Conservation (phyloP, 163 green algal genomes). For the Scenedesmus sp. region DNA sequence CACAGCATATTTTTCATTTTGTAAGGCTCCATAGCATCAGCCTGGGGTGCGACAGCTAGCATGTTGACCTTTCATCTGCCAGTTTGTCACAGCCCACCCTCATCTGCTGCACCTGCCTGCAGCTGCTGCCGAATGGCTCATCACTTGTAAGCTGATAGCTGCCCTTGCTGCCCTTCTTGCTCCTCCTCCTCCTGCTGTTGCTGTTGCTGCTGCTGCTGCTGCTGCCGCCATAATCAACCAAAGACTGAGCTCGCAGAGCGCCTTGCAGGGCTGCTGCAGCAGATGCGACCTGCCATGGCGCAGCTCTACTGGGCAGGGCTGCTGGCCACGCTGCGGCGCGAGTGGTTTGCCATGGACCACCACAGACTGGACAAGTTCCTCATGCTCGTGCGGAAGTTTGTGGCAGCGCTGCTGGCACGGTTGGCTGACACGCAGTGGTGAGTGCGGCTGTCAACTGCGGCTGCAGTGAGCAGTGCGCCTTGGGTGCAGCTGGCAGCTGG, state of each 20-base stretch:
- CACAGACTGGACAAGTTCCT: conserved; percentile 95
- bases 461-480: not conserved
- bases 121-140: not conserved
- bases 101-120: not conserved
- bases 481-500: not conserved
- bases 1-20: too few species aligned
- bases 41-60: not conserved
- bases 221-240: not conserved
- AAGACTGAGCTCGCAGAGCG: conserved; percentile 64
- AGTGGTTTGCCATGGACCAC: conserved; percentile 93
- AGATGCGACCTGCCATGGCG: conserved; percentile 59
- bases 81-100: not conserved
- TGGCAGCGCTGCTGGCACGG: conserved; percentile 62
- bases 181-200: not conserved
- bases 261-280: conserved; percentile 71
- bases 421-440: conserved; percentile 50
- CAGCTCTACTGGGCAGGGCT: conserved; percentile 79
- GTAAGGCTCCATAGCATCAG: not conserved
- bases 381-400: conserved; percentile 87
- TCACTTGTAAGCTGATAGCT: not conserved
- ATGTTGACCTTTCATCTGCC: too few species aligned
- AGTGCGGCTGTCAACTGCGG: not conserved
- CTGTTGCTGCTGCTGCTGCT: not conserved
- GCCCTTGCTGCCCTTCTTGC: not conserved
- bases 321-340: conserved; percentile 85